These are phyloP conservation scores for Osmanthus fragrans DNA, from an alignment of 257 asterid species.

Conservation along the genomic window DNA sequence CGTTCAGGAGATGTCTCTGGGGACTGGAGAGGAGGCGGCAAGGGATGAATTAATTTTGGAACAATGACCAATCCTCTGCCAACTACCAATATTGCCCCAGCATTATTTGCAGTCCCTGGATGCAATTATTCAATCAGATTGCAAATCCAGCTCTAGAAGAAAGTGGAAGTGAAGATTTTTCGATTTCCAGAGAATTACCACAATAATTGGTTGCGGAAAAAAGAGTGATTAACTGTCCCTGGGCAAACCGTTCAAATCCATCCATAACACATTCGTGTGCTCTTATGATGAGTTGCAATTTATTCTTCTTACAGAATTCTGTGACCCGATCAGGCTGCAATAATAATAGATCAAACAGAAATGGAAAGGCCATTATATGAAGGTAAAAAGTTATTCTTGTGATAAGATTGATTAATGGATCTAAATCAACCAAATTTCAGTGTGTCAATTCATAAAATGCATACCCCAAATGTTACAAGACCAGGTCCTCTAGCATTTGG, in stretches of 20 bases:
- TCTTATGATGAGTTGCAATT: slow-evolving; percentile 85
- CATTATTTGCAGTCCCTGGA: slow-evolving; percentile 95
- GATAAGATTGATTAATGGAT: neutral
- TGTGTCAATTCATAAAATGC: slow-evolving; percentile 22
- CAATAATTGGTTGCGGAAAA: slow-evolving; percentile 99
- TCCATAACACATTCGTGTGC: slow-evolving; percentile 99
- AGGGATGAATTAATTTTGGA: slow-evolving; percentile 93
- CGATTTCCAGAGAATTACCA: slow-evolving; percentile 52
- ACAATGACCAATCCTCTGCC: slow-evolving; percentile 92
- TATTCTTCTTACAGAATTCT: slow-evolving; percentile 93
- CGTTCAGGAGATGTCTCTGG: slow-evolving; percentile 99
- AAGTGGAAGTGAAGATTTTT: slow-evolving; percentile 6
- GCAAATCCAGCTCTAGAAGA: slow-evolving; percentile 4
- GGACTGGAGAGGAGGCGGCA: slow-evolving; percentile 94
- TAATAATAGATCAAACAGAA: neutral
- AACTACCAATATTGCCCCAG: slow-evolving; percentile 97
- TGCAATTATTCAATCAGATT: slow-evolving; percentile 23
- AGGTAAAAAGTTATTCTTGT: neutral
- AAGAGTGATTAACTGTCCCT: slow-evolving; percentile 96
- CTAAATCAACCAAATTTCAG: neutral
- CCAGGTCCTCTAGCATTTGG: slow-evolving; percentile 99
- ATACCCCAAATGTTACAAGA: slow-evolving; percentile 97
- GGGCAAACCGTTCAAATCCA: slow-evolving; percentile 98
- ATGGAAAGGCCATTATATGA: neutral
- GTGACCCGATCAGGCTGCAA: slow-evolving; percentile 98